phyloP scores from a whole-genome alignment of 768 basidiomycete genomes.

The Panaeolus cyanescens region DNA sequence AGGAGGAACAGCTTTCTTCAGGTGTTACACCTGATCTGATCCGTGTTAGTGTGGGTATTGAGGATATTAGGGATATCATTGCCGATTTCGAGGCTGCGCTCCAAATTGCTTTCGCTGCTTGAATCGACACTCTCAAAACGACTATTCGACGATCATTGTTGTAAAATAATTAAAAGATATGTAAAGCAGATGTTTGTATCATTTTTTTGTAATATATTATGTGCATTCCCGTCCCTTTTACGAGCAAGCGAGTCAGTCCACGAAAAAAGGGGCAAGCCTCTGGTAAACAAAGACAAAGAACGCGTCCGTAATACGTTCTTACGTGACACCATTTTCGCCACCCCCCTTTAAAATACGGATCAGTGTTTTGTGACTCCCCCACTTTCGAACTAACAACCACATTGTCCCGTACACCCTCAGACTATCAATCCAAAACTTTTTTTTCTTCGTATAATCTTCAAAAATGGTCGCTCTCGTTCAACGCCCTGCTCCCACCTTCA shows the following conservation, averaged over 20 bases:
- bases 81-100: slow-evolving; percentile 42
- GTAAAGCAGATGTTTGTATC: not conserved
- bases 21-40: slow-evolving; percentile 80
- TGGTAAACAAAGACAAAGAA: slow-evolving; percentile 26
- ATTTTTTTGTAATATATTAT: not conserved
- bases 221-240: too few relatives aligned
- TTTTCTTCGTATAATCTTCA: slow-evolving; percentile 9
- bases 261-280: too few relatives aligned
- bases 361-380: slow-evolving; percentile 5
- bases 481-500: slow-evolving; percentile 84
- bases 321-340: slow-evolving; percentile 10
- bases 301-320: slow-evolving; percentile 20
- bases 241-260: too few relatives aligned
- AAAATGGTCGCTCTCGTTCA: slow-evolving; percentile 69
- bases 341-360: slow-evolving; percentile 2
- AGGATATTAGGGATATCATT: slow-evolving; percentile 44
- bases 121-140: not conserved
- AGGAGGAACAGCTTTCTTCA: slow-evolving; percentile 59
- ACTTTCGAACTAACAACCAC: not conserved
- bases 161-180: not conserved
- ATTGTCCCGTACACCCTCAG: not conserved
- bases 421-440: slow-evolving; percentile 2
- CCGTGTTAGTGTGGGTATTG: slow-evolving; percentile 50
- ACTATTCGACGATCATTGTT: not conserved
- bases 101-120: slow-evolving; percentile 24